Evolutionary conservation across 192 early-diverging fungal species (phyloP).

Genomic region (Chytriomyces sp.): DNA sequence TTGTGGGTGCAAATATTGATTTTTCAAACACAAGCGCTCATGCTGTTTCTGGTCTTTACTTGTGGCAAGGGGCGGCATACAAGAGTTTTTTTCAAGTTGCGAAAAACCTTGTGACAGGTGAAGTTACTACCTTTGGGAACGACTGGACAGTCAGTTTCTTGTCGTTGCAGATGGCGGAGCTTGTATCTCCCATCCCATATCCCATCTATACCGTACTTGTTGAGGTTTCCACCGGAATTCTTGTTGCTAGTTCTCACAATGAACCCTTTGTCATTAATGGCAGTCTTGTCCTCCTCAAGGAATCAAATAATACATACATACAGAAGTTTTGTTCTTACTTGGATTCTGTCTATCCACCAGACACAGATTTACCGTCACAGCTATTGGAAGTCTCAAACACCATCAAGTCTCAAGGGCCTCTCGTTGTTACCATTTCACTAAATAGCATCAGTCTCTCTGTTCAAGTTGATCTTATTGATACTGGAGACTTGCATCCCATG

Average conservation of each 20-base stretch:
- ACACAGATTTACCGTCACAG: background rate
- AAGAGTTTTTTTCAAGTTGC: background rate
- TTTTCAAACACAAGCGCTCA: background rate
- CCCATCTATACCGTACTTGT: background rate
- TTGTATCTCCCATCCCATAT: background rate
- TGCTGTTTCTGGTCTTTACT: background rate
- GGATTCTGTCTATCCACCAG: background rate
- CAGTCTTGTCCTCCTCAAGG: background rate
- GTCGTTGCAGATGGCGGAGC: background rate
- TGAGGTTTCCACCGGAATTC: background rate
- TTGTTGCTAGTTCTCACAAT: background rate
- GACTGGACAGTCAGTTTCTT: background rate
- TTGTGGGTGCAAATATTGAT: background rate
- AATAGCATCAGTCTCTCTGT: background rate
- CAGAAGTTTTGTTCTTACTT: background rate
- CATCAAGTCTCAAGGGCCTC: background rate
- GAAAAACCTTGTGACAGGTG: background rate
- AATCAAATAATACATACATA: background rate
- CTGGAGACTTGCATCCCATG: background rate
- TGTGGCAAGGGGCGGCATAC: background rate
- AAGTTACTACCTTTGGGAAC: background rate
- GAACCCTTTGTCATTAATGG: background rate
- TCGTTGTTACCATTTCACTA: background rate
- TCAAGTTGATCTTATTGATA: background rate
- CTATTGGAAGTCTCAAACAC: background rate